Conservation (phyloP, 352 stramenopile species). For the Phytophthora fragariae region DNA sequence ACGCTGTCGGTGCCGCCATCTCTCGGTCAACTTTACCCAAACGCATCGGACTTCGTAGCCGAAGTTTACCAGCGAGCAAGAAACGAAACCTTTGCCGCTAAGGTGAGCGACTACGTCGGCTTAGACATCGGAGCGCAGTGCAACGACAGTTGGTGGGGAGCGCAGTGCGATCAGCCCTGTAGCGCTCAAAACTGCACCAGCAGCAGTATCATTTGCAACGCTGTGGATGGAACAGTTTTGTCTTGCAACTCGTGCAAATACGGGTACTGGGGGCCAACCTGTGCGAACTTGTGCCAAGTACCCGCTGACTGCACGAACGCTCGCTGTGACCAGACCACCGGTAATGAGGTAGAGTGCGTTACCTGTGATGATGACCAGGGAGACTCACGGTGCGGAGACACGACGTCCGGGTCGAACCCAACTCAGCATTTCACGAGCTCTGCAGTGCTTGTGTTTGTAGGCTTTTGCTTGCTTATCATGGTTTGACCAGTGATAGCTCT, state of each 20-base stretch:
- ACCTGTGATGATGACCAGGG: conserved; percentile 19
- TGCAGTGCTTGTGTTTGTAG: neutral
- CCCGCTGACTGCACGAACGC: conserved; percentile 21
- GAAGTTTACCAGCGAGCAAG: conserved; percentile 31
- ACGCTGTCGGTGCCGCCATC: conserved; percentile 32
- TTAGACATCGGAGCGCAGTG: conserved; percentile 21
- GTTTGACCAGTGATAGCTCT: neutral
- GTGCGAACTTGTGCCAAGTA: conserved; percentile 20
- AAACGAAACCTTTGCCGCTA: conserved; percentile 23
- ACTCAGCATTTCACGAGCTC: neutral
- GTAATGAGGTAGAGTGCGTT: conserved; percentile 16
- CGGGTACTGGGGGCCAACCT: conserved; percentile 30
- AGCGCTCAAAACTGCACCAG: conserved; percentile 19
- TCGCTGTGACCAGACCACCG: conserved; percentile 26
- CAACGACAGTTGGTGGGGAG: conserved; percentile 21
- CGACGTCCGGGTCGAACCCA: neutral
- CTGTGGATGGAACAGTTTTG: conserved; percentile 24
- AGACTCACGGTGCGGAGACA: conserved; percentile 11
- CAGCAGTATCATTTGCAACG: conserved; percentile 24
- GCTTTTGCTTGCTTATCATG: neutral
- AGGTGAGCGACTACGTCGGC: conserved; percentile 26
- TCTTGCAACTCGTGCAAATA: conserved; percentile 25
- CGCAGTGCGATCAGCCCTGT: conserved; percentile 23
- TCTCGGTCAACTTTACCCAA: conserved; percentile 31
- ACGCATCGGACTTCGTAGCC: conserved; percentile 22